Conservation (phyloP, 2,329 filamentous ascomycete genomes). For the Myriangium duriaei region DNA sequence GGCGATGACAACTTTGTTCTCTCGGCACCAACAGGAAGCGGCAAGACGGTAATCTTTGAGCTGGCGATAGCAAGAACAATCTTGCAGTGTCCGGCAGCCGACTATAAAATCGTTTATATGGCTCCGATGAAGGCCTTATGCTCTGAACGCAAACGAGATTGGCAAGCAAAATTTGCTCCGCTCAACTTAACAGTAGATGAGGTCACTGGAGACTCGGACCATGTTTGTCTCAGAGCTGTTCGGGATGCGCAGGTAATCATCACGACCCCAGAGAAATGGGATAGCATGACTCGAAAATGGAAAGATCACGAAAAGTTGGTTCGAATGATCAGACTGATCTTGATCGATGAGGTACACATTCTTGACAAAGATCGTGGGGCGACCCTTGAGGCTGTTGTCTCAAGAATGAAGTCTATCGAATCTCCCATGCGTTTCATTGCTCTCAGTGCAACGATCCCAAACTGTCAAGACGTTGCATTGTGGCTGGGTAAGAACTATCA, state of each 20-base stretch:
- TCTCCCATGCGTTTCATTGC: constrained; percentile 68
- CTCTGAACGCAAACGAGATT: constrained; percentile 62
- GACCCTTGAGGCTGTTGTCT: constrained; percentile 71
- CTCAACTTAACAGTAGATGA: constrained; percentile 60
- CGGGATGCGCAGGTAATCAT: constrained; percentile 70
- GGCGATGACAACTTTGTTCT: constrained; percentile 66
- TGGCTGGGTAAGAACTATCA: constrained; percentile 61
- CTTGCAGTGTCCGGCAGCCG: constrained; percentile 39
- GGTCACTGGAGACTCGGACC: constrained; percentile 69
- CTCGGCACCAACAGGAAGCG: constrained; percentile 71
- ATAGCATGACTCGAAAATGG: constrained; percentile 80
- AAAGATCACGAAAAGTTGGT: constrained; percentile 65
- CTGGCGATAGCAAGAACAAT: constrained; percentile 66
- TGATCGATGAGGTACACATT: constrained; percentile 83
- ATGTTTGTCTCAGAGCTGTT: constrained; percentile 52
- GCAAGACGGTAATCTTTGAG: constrained; percentile 73
- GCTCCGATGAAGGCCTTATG: constrained; percentile 77
- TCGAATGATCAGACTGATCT: constrained; percentile 62
- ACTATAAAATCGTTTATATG: constrained; percentile 75
- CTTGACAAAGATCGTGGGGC: constrained; percentile 68
- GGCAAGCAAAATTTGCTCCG: constrained; percentile 59
- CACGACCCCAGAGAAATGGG: constrained; percentile 85
- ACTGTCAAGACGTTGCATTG: constrained; percentile 63
- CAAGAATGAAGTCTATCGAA: constrained; percentile 72
- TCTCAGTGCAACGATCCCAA: constrained; percentile 72